phyloP scores from a whole-genome alignment of 306 rosid species.

The barrel medic (Medicago truncatula) region MtrunA17r5.0-ANR NC_053042.1:50373501-50374000 shows the following conservation, averaged over 20 bases:
- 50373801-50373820: constrained; percentile 75
- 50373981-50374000: neutral
- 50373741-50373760: constrained; percentile 23
- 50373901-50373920: constrained; percentile 18
- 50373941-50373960: constrained; percentile 19
- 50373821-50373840: constrained; percentile 54
- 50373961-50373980: neutral
- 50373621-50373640: constrained; percentile 9
- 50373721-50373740: constrained; percentile 20
- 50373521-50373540: no score
- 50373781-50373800: constrained; percentile 62
- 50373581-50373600: constrained; percentile 6
- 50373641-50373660: constrained; percentile 13
- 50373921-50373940: constrained; percentile 28
- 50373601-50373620: neutral
- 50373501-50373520: no score
- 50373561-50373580: neutral
- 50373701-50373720: neutral
- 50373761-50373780: constrained; percentile 66
- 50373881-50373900: constrained; percentile 56
- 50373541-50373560: no score
- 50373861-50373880: constrained; percentile 63
- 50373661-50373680: constrained; percentile 16
- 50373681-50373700: neutral
- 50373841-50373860: constrained; percentile 53